A percentile compares a stretch with the other conserved stretches of the same genome.
phyloP scores from a whole-genome alignment of 257 asterid species.

The Nicotiana tabacum region DNA sequence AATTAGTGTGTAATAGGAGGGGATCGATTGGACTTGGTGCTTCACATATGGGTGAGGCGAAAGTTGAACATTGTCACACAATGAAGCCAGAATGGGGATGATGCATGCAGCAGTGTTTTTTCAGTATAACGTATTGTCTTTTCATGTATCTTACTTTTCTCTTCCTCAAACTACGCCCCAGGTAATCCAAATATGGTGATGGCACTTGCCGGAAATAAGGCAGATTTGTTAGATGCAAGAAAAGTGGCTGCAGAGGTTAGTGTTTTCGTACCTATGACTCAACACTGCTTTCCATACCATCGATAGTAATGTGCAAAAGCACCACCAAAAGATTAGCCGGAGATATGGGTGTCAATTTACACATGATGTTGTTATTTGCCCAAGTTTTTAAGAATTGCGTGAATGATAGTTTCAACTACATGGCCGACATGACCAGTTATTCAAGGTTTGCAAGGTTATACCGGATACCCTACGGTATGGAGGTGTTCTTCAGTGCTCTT shows the following conservation, averaged over 20 bases:
- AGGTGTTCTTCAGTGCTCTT: background rate
- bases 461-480: background rate
- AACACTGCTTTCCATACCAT: background rate
- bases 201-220: slow-evolving; percentile 86
- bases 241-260: slow-evolving; percentile 69
- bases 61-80: background rate
- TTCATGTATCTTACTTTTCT: background rate
- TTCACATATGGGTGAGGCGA: background rate
- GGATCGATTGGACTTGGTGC: background rate
- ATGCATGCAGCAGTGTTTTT: background rate
- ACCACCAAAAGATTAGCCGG: background rate
- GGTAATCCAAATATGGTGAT: slow-evolving; percentile 77
- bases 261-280: background rate
- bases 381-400: background rate
- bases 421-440: background rate
- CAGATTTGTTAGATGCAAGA: slow-evolving; percentile 67
- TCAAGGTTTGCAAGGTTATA: background rate
- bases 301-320: background rate
- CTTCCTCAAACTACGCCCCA: slow-evolving; percentile 6
- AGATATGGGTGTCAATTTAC: background rate
- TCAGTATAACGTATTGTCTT: background rate
- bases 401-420: background rate
- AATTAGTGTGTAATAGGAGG: background rate
- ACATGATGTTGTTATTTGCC: background rate
- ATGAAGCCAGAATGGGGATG: background rate